Evolutionary conservation across 2,329 filamentous ascomycete species (phyloP).

Genomic region (Colletotrichum sp.): DNA sequence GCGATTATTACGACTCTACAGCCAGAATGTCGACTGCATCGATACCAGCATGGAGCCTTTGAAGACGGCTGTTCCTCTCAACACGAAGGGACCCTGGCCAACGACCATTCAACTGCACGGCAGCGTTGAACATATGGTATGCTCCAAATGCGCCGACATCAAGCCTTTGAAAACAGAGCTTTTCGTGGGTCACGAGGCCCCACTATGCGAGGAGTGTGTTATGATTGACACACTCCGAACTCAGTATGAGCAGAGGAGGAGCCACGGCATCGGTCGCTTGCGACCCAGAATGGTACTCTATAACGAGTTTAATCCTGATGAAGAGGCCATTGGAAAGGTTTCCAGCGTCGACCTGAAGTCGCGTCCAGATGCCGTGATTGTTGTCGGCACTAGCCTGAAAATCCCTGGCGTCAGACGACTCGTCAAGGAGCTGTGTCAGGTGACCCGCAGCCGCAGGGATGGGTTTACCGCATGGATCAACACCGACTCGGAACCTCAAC

Average conservation of each 20-base stretch:
- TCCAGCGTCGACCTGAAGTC: slow-evolving; percentile 84
- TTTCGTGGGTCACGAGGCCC: slow-evolving; percentile 85
- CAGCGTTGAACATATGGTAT: slow-evolving; percentile 94
- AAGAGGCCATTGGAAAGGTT: slow-evolving; percentile 93
- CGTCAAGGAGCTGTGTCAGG: slow-evolving; percentile 87
- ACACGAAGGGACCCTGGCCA: slow-evolving; percentile 88
- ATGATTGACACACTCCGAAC: slow-evolving; percentile 79
- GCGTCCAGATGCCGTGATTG: slow-evolving; percentile 88
- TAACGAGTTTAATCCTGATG: slow-evolving; percentile 96
- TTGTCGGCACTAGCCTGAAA: slow-evolving; percentile 94
- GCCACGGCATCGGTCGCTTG: slow-evolving; percentile 89
- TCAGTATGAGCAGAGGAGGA: slow-evolving; percentile 79
- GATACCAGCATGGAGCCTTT: slow-evolving; percentile 85
- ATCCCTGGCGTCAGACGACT: slow-evolving; percentile 91
- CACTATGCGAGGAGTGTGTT: slow-evolving; percentile 77
- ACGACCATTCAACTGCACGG: slow-evolving; percentile 93
- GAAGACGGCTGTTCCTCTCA: slow-evolving; percentile 80
- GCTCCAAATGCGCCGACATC: slow-evolving; percentile 86
- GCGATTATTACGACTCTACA: slow-evolving; percentile 88
- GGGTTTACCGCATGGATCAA: slow-evolving; percentile 96
- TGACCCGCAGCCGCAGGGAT: slow-evolving; percentile 81
- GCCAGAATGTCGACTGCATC: slow-evolving; percentile 96
- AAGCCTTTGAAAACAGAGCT: slow-evolving; percentile 77
- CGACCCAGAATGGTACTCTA: slow-evolving; percentile 95
- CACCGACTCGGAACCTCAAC: slow-evolving; percentile 80